These are phyloP conservation scores for Omphalotus olearius DNA, from an alignment of 1,284 basidiomycete genomes.

Conservation along the genomic window DNA sequence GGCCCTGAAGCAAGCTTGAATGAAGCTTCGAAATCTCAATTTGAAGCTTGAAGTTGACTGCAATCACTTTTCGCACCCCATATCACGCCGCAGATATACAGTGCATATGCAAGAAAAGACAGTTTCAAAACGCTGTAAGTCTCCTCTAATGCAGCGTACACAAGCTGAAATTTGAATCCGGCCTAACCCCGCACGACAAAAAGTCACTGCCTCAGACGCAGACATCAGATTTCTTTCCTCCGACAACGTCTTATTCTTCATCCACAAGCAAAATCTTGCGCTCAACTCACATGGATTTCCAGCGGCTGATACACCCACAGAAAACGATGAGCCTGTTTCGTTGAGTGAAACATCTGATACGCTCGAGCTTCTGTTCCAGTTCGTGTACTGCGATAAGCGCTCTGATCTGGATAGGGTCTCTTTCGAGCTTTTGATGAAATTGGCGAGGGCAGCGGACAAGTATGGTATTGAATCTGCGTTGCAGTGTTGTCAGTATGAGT, in stretches of 20 bases:
- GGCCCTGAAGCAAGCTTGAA: too few species aligned
- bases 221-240: conserved; percentile 25
- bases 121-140: too few species aligned
- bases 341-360: neutral
- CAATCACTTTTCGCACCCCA: too few species aligned
- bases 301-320: conserved; percentile 16
- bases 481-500: neutral
- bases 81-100: too few species aligned
- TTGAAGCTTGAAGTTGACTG: too few species aligned
- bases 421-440: neutral
- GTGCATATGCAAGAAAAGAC: too few species aligned
- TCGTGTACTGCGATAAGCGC: neutral
- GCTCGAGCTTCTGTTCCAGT: conserved; percentile 2
- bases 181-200: too few species aligned
- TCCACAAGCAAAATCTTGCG: conserved; percentile 25
- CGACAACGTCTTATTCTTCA: conserved; percentile 23
- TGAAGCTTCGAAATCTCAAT: too few species aligned
- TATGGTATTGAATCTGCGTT: conserved; percentile 7
- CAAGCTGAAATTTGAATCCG: too few species aligned
- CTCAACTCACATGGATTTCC: conserved; percentile 25
- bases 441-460: conserved; percentile 10
- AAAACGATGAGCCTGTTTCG: conserved; percentile 18
- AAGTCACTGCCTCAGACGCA: conserved; percentile 20
- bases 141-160: too few species aligned
- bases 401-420: conserved; percentile 2